A percentile compares a stretch with the other conserved stretches of the same genome.
Conservation (phyloP, 225 moss, liverwort and hornwort species). For the Takakia lepidozioides region DNA sequence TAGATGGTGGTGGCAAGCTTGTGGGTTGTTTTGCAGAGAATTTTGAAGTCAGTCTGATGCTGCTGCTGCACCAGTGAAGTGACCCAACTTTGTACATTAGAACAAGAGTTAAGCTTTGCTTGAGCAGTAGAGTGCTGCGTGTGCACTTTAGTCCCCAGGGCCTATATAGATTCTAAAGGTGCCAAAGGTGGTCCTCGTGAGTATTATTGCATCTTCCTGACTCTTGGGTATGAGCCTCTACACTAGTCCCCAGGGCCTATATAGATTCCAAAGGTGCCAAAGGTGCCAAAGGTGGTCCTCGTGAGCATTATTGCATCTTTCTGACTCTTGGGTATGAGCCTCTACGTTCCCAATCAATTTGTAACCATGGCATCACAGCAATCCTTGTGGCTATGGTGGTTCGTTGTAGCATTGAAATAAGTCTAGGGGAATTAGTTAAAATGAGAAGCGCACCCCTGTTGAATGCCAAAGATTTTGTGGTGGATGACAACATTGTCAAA, state of each 20-base stretch:
- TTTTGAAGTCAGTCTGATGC: neutral
- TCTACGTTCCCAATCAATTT: constrained; percentile 1
- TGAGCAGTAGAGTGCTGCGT: constrained; percentile 10
- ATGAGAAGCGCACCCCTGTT: too few species aligned
- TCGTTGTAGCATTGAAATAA: constrained; percentile 9
- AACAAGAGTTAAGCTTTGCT: constrained; percentile 9
- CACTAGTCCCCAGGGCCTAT: constrained; percentile 1
- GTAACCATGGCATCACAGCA: neutral
- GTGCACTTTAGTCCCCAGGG: constrained; percentile 9
- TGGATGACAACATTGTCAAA: too few species aligned
- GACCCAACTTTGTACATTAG: constrained; percentile 20
- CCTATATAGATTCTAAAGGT: neutral
- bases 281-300: constrained; percentile 1
- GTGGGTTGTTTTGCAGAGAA: constrained; percentile 3
- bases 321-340: constrained; percentile 1
- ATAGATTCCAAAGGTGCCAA: too few species aligned
- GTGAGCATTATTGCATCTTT: constrained; percentile 3
- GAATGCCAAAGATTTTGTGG: too few species aligned
- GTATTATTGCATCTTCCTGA: constrained; percentile 12
- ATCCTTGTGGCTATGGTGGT: neutral
- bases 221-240: constrained; percentile 1
- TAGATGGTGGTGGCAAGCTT: neutral
- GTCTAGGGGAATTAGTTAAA: too few species aligned
- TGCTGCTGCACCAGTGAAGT: constrained; percentile 12
- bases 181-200: constrained; percentile 3